Percentiles rank a stretch among this genome's conserved stretches.
phyloP scores from a whole-genome alignment of 2,329 filamentous ascomycete species.

The Monascus ruber region DNA sequence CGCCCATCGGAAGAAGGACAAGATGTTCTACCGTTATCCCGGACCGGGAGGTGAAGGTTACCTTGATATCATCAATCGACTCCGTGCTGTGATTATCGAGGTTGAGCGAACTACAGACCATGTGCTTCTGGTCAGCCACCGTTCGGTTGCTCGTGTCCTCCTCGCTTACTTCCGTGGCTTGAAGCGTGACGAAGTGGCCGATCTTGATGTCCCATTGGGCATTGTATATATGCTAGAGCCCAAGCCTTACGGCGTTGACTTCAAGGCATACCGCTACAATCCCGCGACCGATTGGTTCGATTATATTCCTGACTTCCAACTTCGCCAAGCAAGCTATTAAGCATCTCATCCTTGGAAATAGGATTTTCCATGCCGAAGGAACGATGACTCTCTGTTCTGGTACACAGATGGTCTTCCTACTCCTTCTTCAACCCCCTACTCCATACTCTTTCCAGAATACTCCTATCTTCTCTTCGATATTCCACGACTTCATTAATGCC shows the following conservation, averaged over 20 bases:
- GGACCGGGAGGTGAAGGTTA: slow-evolving; percentile 94
- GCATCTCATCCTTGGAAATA: slow-evolving; percentile 3
- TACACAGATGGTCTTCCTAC: background rate
- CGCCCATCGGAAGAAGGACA: slow-evolving; percentile 65
- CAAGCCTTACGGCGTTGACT: slow-evolving; percentile 94
- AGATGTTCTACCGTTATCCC: slow-evolving; percentile 92
- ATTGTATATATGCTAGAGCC: slow-evolving; percentile 93
- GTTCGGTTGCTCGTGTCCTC: slow-evolving; percentile 80
- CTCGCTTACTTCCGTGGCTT: slow-evolving; percentile 96
- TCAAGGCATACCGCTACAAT: slow-evolving; percentile 90
- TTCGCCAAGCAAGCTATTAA: slow-evolving; percentile 37
- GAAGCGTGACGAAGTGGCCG: slow-evolving; percentile 80
- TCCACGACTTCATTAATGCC: background rate
- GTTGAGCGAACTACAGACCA: slow-evolving; percentile 96
- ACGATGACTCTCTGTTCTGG: background rate
- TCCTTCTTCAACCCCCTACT: background rate
- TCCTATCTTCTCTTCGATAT: background rate
- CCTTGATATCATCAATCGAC: slow-evolving; percentile 88
- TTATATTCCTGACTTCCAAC: slow-evolving; percentile 71
- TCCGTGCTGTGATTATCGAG: slow-evolving; percentile 91
- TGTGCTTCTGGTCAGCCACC: slow-evolving; percentile 81
- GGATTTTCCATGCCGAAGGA: background rate
- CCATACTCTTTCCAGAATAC: background rate
- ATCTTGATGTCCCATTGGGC: slow-evolving; percentile 85
- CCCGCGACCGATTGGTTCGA: slow-evolving; percentile 68